Conservation (phyloP, 805 yeast genomes). For the Zygosaccharomyces rouxii region DNA sequence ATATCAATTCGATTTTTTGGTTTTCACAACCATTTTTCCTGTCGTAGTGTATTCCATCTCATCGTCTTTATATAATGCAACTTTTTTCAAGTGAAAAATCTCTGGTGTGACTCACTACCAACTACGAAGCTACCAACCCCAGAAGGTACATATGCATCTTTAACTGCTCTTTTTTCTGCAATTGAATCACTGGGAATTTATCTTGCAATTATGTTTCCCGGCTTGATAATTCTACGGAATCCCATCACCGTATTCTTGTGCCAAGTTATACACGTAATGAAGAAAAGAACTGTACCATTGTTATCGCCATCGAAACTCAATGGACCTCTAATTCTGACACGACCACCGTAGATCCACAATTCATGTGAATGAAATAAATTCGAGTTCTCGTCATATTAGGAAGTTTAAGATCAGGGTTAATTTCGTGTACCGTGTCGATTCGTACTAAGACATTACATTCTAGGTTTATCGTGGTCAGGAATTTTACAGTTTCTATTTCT, state of each 20-base stretch:
- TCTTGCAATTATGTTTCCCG: too few species aligned
- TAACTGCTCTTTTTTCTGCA: neutral
- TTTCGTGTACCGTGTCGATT: neutral
- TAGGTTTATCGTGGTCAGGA: neutral
- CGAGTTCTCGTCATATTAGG: neutral
- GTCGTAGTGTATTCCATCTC: neutral
- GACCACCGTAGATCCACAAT: neutral
- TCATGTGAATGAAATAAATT: neutral
- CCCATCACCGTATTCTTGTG: too few species aligned
- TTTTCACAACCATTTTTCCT: too few species aligned
- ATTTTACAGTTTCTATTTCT: neutral
- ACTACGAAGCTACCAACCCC: neutral
- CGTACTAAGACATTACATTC: neutral
- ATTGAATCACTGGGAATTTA: neutral
- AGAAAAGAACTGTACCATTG: neutral
- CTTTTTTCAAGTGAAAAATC: neutral
- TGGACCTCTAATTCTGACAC: neutral
- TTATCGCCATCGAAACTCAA: neutral
- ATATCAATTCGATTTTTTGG: neutral
- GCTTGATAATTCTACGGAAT: too few species aligned
- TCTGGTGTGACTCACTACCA: neutral
- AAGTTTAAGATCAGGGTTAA: neutral
- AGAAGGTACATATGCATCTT: neutral
- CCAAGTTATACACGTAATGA: too few species aligned
- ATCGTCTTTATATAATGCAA: neutral